A percentile compares a stretch with the other conserved stretches of the same genome.
phyloP scores from a whole-genome alignment of 2,329 filamentous ascomycete species.

The Helminthosporium solani region DNA sequence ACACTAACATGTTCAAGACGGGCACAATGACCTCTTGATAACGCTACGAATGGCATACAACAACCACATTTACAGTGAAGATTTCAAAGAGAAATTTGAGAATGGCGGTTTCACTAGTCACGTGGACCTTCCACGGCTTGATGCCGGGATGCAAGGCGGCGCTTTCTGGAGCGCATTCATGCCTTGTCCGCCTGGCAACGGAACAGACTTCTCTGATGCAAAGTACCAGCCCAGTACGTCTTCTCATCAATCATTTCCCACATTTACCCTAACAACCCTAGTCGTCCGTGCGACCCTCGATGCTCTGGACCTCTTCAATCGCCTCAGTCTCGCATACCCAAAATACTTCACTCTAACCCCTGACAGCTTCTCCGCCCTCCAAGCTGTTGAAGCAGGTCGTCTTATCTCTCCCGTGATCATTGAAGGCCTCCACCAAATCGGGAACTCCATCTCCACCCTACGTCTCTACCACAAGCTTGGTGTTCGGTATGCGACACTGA shows the following conservation, averaged over 20 bases:
- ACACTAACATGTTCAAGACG: slow-evolving; percentile 58
- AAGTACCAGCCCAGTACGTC: slow-evolving; percentile 67
- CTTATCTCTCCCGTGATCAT: slow-evolving; percentile 42
- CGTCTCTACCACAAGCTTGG: slow-evolving; percentile 75
- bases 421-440: slow-evolving; percentile 83
- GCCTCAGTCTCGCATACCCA: slow-evolving; percentile 65
- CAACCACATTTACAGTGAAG: slow-evolving; percentile 74
- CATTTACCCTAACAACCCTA: slow-evolving; percentile 25
- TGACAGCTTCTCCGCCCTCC: slow-evolving; percentile 61
- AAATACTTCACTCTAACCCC: slow-evolving; percentile 65
- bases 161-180: slow-evolving; percentile 93
- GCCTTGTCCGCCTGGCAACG: slow-evolving; percentile 67
- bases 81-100: slow-evolving; percentile 74
- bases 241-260: background rate
- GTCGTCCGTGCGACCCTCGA: slow-evolving; percentile 68
- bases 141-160: slow-evolving; percentile 71
- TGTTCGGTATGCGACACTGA: slow-evolving; percentile 84
- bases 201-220: slow-evolving; percentile 70
- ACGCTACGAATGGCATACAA: slow-evolving; percentile 65
- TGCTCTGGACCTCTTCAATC: slow-evolving; percentile 72
- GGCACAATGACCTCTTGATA: slow-evolving; percentile 85
- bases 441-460: slow-evolving; percentile 75
- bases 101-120: slow-evolving; percentile 68
- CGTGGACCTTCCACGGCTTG: slow-evolving; percentile 76
- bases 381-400: slow-evolving; percentile 48